Conservation (phyloP, 495 filamentous ascomycete species). For the Chaetomidium leptoderma region DNA sequence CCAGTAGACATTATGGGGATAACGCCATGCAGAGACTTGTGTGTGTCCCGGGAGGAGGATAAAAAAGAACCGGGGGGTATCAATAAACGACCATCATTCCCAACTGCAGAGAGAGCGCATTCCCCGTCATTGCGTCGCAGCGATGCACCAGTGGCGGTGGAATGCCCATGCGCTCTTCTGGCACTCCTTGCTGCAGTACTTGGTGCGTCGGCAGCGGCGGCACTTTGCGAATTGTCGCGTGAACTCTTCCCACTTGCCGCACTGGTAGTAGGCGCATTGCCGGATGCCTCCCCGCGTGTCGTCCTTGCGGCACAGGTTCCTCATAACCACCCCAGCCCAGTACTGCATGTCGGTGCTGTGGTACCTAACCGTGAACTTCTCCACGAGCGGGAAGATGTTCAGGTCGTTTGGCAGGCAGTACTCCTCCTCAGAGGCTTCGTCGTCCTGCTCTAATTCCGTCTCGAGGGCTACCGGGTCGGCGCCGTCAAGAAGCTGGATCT, state of each 20-base stretch:
- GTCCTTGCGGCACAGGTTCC: conserved; percentile 96
- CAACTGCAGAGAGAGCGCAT: not conserved
- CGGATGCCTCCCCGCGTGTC: conserved; percentile 89
- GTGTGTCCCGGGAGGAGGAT: conserved; percentile 23
- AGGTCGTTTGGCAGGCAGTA: conserved; percentile 89
- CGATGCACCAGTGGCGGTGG: conserved; percentile 95
- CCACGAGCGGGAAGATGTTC: conserved; percentile 96
- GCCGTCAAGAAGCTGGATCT: conserved; percentile 70
- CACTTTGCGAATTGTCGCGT: conserved; percentile 97
- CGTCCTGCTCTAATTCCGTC: conserved; percentile 41
- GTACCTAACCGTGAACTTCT: conserved; percentile 94
- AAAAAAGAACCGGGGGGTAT: conserved; percentile 31
- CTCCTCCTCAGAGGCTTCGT: conserved; percentile 70
- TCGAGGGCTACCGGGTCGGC: conserved; percentile 50
- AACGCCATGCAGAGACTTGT: conserved; percentile 28
- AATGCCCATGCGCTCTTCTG: conserved; percentile 98
- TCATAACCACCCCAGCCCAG: conserved; percentile 98
- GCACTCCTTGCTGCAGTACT: conserved; percentile 99
- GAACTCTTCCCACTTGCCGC: conserved; percentile 95
- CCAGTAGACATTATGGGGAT: conserved; percentile 32
- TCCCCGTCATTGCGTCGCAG: conserved; percentile 51
- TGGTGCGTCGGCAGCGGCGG: conserved; percentile 90
- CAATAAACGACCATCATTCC: conserved; percentile 29
- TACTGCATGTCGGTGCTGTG: conserved; percentile 97
- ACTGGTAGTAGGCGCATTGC: conserved; percentile 96